Base-by-base conservation (phyloP, 2,329 filamentous ascomycete species). In the Pyricularia grisea region DNA sequence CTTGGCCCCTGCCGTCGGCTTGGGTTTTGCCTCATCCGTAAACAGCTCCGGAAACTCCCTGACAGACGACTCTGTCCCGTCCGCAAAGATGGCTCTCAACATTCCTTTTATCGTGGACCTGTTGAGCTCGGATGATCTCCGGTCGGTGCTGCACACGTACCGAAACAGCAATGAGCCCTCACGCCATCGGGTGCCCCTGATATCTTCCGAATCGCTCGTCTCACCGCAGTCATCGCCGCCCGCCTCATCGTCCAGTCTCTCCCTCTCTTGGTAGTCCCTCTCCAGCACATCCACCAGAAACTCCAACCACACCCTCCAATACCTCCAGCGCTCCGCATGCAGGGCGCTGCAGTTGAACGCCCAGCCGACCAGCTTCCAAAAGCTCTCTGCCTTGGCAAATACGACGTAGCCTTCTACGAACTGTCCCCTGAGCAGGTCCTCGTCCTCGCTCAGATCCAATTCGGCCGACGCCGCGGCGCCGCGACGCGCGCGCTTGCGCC, bases 331-430 rank as follows among this genome's bases (percentile, higher is more conserved):
- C 60, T 86, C 84, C 1, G 88, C 88, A 73, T 94, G 84, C 36
- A 85, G 78, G 1, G 91, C 85, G 67, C 92, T 94, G 80, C 94
- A 98, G 76, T 94, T 95, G 77, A 98, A 93, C 0, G 92, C 91
- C 95, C 95, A 98, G 3, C 94, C 95, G 0, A 95, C 85, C 0
- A 92, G 87, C 61, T 89, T 86, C 93, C 95, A 99, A 74, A 98
- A 96, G 75, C 97, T 92, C 71, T 92, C 88, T 0, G 90, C 92
- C n/a, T 87, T 85, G 20, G 81, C 81, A 87, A 92, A 97, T 1
- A 97, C 72, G 33, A 90, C 90, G 63, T 88, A 84, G 17, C 85
- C 81, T 67, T 87, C 85, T 1, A 90, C 89, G 69, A 93, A 82
- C 11, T 84, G 82, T 7, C 87, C 83, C 61, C 83, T 81, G 50